Conservation (phyloP, 140 eudicot species). For the Stevia rebaudiana region DNA sequence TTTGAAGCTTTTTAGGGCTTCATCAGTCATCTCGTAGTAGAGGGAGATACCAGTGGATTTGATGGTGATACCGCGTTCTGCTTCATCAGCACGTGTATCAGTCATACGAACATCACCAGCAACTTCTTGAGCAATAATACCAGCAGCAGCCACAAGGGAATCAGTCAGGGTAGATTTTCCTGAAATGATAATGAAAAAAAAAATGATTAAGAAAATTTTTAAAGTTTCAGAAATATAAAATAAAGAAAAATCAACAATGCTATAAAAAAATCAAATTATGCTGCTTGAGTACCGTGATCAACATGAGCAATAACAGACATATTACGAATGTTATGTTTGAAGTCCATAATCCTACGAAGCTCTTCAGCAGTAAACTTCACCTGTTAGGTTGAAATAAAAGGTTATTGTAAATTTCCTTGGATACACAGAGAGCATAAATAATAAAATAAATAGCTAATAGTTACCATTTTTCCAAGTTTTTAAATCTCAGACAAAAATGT, state of each 20-base stretch:
- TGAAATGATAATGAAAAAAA: neutral
- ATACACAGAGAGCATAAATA: neutral
- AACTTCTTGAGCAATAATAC: constrained; percentile 5
- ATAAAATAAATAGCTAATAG: too few species aligned
- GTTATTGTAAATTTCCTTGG: neutral
- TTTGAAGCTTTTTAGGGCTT: neutral
- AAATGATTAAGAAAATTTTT: neutral
- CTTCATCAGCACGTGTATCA: neutral
- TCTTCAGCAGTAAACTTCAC: constrained; percentile 90
- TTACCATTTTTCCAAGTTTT: constrained; percentile 26
- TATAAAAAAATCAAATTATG: neutral
- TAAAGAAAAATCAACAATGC: neutral
- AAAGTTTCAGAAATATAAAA: neutral
- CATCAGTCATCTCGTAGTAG: neutral
- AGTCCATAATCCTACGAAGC: constrained; percentile 68
- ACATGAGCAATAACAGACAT: constrained; percentile 82
- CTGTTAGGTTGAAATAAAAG: constrained; percentile 23
- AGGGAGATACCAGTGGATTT: neutral
- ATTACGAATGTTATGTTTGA: constrained; percentile 57
- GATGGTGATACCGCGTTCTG: neutral
- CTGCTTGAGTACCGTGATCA: constrained; percentile 46
- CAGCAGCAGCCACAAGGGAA: constrained; percentile 1
- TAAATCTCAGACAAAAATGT: constrained; percentile 2
- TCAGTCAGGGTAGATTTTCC: constrained; percentile 48
- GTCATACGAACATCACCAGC: neutral